Base-by-base conservation (phyloP, 805 yeast species). In the Pachysolen tannophilus region DNA sequence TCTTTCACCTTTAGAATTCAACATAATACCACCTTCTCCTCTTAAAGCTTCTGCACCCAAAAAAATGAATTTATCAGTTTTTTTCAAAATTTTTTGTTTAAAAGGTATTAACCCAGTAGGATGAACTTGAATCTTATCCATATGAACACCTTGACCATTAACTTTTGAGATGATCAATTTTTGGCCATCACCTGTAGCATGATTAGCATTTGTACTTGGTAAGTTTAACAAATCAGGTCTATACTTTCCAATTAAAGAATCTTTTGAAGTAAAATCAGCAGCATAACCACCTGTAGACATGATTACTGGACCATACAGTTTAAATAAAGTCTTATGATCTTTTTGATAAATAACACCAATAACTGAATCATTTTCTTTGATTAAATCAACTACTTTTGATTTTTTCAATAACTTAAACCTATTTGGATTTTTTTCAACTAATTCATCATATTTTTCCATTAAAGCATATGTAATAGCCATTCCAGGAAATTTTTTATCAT, bases 281-380 rank as follows among this genome's bases (percentile, higher is more conserved):
- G 82, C 81, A 48, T 71, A 76, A 11, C 83, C 83, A 21, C 83
- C 83, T 3, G 80, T 69, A 13, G 79, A 74, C 60, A 76, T 60
- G 32, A 76, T 60, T 4, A 77, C 82, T 1, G 81, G 79, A 1
- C 81, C 82, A 2, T 42, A 28, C n/a, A 66, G 20, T 27, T 56
- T 30, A 25, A 23, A 8, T 29, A 28, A 16, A n/a, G n/a, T n/a
- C 30, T 60, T 53, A 20, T 54, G 50, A 25, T 51, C 42, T 33
- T 59, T 46, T 39, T 61, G 56, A 43, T 53, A 65, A 19, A 42
- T 37, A 8, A 52, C 50, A 5, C 58, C 58, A 13, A 38, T 30
- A 6, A 54, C 55, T 23, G 43, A 46, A 21, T 42, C 48, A 5
- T 45, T 48, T 2, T 32, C 32, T 7, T 53, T 57, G 8, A 54